These are phyloP conservation scores for Aspergillaceae sp. DNA, from an alignment of 2,329 filamentous ascomycete genomes.

Conservation along the genomic window DNA sequence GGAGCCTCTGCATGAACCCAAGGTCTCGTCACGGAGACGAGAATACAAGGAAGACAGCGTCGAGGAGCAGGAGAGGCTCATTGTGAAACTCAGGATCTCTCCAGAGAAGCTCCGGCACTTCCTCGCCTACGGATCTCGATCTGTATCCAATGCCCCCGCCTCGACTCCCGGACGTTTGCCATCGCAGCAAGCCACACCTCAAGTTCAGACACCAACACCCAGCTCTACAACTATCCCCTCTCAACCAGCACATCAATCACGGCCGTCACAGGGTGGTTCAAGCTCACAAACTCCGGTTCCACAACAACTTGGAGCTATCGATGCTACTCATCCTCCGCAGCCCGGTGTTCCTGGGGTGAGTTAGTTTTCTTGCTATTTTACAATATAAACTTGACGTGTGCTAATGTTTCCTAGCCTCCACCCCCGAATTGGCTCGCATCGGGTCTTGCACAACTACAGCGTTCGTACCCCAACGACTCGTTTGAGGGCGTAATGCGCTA, in stretches of 20 bases:
- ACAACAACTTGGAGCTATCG: constrained; percentile 38
- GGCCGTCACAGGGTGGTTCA: constrained; percentile 14
- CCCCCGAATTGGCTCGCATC: constrained; percentile 76
- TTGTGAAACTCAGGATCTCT: constrained; percentile 67
- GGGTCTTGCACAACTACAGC: constrained; percentile 63
- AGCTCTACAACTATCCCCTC: constrained; percentile 44
- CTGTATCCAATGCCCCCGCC: constrained; percentile 23
- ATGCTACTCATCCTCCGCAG: constrained; percentile 36
- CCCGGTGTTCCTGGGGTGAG: constrained; percentile 38
- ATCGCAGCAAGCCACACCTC: constrained; percentile 39
- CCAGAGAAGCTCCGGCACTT: constrained; percentile 63
- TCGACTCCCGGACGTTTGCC: constrained; percentile 38
- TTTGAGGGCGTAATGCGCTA: constrained; percentile 93
- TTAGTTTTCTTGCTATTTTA: constrained; percentile 8
- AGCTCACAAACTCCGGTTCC: constrained; percentile 18
- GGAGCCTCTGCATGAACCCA: constrained; percentile 64
- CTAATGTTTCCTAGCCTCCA: constrained; percentile 52
- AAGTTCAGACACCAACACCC: constrained; percentile 43
- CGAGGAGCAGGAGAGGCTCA: constrained; percentile 59
- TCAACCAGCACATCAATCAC: constrained; percentile 17
- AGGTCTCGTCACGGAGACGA: constrained; percentile 55
- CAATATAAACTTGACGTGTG: constrained; percentile 2
- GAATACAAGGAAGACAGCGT: constrained; percentile 70
- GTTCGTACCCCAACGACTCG: constrained; percentile 64
- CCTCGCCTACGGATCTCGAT: constrained; percentile 41